Evolutionary conservation across 73 alveolate species (phyloP), one percentile per base, ranked within the genome.

Genomic region (Paramecium biaurelia): DNA sequence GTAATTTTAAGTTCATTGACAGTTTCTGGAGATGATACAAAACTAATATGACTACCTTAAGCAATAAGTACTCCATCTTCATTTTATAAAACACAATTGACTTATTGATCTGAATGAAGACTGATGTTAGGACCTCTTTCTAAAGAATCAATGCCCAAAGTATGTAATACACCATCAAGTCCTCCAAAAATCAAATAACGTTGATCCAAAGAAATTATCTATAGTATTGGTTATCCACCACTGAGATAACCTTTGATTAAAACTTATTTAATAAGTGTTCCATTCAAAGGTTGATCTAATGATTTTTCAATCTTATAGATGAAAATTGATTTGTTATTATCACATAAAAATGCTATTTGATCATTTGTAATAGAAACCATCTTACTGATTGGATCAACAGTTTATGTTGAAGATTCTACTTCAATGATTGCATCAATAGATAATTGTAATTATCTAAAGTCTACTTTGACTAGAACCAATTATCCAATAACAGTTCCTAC

Each of bases 111-210:
- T 4, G 90, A 79, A 21, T 79, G 49, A 0, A 47, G 15, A 79
- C 74, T 23, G 53, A 43, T 79, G 18, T 79, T 79, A 2, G 90
- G 70, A 38, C 86, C 86, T 72, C 47, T 38, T 47, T 79, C 90
- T 20, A 42, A 53, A 1, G 70, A 11, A 45, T 79, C 90, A n/a
- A 79, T 79, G 0, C 32, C 21, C 14, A 79, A 23, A 20, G 90
- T 79, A 21, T 79, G 90, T 79, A 79, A 45, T 9, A 79, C 74
- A 5, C 90, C 90, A 41, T 79, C 76, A 6, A 79, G 26, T 42
- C 90, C 90, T 43, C 90, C 90, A 38, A 79, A 79, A 79, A 79
- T 79, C 10, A 79, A 34, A 43, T 79, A 79, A 12, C 76, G 47
- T 79, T 79, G 26, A 24, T 79, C 90, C 35, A 79, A 34, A 21